Base-by-base conservation (phyloP, 2,329 filamentous ascomycete genomes). In the Colletotrichum sp. region DNA sequence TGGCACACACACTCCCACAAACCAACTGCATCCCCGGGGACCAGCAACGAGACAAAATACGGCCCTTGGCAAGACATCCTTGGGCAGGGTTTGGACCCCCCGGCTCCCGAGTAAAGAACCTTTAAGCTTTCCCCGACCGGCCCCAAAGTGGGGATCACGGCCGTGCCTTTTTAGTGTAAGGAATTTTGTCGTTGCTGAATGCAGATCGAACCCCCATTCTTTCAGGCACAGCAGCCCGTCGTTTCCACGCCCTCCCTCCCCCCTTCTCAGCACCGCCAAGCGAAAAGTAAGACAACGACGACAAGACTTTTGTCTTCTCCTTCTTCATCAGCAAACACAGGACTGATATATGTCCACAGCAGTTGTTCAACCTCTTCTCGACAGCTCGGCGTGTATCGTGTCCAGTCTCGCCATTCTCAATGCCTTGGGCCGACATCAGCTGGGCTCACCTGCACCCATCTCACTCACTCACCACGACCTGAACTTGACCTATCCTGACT, bases 371-470 rank as follows among this genome's bases (percentile, higher is more conserved):
- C 16, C 10, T 28, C 26, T 24, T 24, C 14, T 21, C n/a, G 13
- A 12, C 26, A 18, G 18, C 28, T 39, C 14, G 24, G 28, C 24
- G 34, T 26, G 10, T 24, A 21, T 52, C n/a, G 43, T 52, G 2
- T 8, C 12, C 10, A 24, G 7, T 34, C 48, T 36, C 57, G 32
- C 21, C 59, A 18, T 32, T 36, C 32, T 65, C 59, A 59, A 65
- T 65, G 71, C 59, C n/a, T 70, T 71, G 67, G 36, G 68, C 68
- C 68, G 60, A 66, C 34, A 36, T 48, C 61, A 65, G 32, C 65
- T 21, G 65, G 64, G 70, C 59, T 65, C 34, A 60, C 30, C 30
- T 60, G 48, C 24, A 43, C 59, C 10, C 59, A 18, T 39, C 60
- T 71, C 28, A 36, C 60, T 39, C 70, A 76, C 26, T 16, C 34